Percentiles rank a stretch among this genome's conserved stretches.
Conservation (phyloP, 331 rosid genomes). For the Quercus tomentella region DNA sequence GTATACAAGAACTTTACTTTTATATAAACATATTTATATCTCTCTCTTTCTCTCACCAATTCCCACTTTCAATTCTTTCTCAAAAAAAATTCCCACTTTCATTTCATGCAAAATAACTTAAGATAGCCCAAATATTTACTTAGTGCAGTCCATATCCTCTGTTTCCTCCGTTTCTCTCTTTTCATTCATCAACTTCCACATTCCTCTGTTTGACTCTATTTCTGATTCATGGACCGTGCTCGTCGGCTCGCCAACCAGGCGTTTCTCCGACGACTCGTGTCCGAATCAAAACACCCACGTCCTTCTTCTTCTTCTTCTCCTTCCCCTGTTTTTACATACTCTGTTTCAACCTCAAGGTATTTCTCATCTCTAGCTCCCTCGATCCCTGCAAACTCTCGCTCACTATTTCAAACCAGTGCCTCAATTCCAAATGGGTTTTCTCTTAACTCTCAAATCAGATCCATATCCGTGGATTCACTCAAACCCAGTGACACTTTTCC, state of each 20-base stretch:
- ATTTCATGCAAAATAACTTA: too few relatives aligned
- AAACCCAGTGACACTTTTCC: conserved; percentile 81
- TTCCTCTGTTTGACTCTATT: too few relatives aligned
- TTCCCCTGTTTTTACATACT: conserved; percentile 33
- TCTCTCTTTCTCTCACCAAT: too few relatives aligned
- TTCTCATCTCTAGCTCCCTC: conserved; percentile 44
- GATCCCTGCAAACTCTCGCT: conserved; percentile 35
- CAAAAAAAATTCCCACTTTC: too few relatives aligned
- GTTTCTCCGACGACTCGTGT: conserved; percentile 68
- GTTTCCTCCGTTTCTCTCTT: too few relatives aligned
- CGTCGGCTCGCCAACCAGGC: conserved; percentile 83
- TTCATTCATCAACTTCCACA: too few relatives aligned
- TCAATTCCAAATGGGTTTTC: too few relatives aligned
- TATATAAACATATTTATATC: too few relatives aligned
- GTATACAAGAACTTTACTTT: too few relatives aligned
- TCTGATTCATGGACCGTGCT: conserved; percentile 73
- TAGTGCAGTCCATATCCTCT: too few relatives aligned
- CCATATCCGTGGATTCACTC: conserved; percentile 74
- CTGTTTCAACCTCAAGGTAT: conserved; percentile 49
- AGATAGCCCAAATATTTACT: too few relatives aligned
- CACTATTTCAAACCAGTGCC: background rate
- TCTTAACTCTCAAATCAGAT: conserved; percentile 43
- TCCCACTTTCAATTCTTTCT: too few relatives aligned
- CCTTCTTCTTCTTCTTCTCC: conserved; percentile 7
- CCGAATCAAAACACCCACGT: conserved; percentile 51